Evolutionary conservation across 768 basidiomycete species (phyloP).

Genomic region (Lactarius akahatsu): DNA sequence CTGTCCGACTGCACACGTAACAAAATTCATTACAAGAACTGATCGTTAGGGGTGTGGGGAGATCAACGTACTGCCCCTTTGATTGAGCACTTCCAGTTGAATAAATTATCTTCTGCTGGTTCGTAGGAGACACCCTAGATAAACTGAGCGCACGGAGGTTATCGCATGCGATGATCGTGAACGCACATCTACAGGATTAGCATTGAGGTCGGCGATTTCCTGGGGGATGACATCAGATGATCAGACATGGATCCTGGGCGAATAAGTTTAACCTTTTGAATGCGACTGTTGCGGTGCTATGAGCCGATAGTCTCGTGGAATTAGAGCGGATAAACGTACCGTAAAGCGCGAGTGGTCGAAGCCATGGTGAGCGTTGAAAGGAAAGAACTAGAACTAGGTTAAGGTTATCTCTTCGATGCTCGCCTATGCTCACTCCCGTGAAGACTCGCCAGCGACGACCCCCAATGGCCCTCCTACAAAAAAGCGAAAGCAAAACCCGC

Average conservation of each 20-base stretch:
- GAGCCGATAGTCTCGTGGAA: background rate
- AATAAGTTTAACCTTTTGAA: constrained; percentile 59
- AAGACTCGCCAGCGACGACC: constrained; percentile 35
- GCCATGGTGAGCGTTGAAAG: constrained; percentile 8
- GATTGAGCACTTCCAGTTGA: constrained; percentile 75
- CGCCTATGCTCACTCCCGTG: constrained; percentile 18
- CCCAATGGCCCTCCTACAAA: constrained; percentile 19
- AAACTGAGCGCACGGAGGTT: constrained; percentile 16
- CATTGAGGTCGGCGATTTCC: constrained; percentile 66
- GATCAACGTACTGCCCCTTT: constrained; percentile 65
- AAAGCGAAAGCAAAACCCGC: constrained; percentile 29
- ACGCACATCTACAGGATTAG: constrained; percentile 64
- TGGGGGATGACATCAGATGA: constrained; percentile 35
- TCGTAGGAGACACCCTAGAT: constrained; percentile 61
- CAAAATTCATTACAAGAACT: constrained; percentile 16
- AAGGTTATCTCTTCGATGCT: constrained; percentile 23
- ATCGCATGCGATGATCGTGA: constrained; percentile 1
- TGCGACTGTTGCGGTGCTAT: constrained; percentile 48
- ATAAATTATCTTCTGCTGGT: constrained; percentile 67
- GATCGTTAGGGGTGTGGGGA: constrained; percentile 15
- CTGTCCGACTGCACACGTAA: constrained; percentile 55
- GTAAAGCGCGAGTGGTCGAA: constrained; percentile 9
- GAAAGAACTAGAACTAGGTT: constrained; percentile 18
- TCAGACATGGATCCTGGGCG: constrained; percentile 7
- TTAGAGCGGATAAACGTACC: constrained; percentile 13